Evolutionary conservation across 1,284 basidiomycete genomes (phyloP), one percentile per base, ranked within the genome.

Genomic region (Cutaneotrichosporon spelunceum): DNA sequence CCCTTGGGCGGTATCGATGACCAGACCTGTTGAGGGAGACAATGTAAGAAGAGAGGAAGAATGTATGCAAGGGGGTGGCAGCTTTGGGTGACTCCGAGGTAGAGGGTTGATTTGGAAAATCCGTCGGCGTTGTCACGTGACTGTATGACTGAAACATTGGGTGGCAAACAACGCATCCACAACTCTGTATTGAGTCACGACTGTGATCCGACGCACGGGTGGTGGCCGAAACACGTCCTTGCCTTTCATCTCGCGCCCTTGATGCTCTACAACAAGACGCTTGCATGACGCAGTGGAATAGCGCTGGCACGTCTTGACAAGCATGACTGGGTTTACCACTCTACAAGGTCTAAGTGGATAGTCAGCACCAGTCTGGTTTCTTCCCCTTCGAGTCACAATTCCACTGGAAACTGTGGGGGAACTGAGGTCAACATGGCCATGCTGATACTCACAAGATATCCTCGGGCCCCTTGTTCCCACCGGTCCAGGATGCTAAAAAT

Each of bases 401-500:
- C 50, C 50, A 53, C n/a, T 42, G 11, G 36, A 45, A 53, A 44
- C 50, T 47, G 27, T 53, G 33, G 3, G 53, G 45, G 23, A 60
- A 42, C 59, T 45, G 19, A 44, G 27, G 42, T 57, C 36, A 61
- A 50, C 48, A 23, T 11, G 26, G 23, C 8, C 10, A 24, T 30
- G 45, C 48, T n/a, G 30, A 34, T 3, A 45, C 61, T 49, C 36
- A 58, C 61, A 19, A 59, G n/a, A 13, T 59, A 58, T 4, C 61
- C 61, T 11, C 61, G 23, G 4, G 39, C 52, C 2, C 61, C 61
- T 0, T 29, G 33, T 14, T 59, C 27, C 34, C 33, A 62, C 16
- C 24, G 29, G 16, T 26, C 23, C 14, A 59, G 14, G 16, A 57
- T 23, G 19, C 57, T 34, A 9, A 62, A 19, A 13, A 55, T 19